Evolutionary conservation across 495 filamentous ascomycete genomes (phyloP).

Genomic region (Daldinia bambusicola): DNA sequence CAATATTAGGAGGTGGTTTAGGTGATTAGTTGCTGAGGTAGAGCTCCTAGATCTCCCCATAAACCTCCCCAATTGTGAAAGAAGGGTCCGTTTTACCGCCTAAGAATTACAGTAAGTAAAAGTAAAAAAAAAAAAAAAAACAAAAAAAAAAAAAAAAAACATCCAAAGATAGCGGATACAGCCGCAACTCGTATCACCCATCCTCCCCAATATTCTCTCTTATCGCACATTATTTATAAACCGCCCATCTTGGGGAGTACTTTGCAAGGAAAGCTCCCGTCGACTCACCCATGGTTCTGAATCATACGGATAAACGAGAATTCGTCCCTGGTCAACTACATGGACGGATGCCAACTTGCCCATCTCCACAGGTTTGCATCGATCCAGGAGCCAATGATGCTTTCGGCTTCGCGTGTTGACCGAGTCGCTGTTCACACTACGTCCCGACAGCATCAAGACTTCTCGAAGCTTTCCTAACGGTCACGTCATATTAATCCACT

Average conservation of each 20-base stretch:
- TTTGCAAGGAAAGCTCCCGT: not conserved
- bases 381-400: constrained; percentile 23
- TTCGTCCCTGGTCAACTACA: constrained; percentile 15
- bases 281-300: constrained; percentile 26
- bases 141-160: not conserved
- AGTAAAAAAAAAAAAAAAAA: not conserved
- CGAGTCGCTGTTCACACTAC: not conserved
- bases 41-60: not conserved
- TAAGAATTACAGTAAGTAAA: constrained; percentile 33
- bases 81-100: not conserved
- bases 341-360: constrained; percentile 28
- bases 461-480: constrained; percentile 16
- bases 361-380: constrained; percentile 33
- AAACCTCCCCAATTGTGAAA: not conserved
- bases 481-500: constrained; percentile 1
- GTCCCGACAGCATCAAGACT: not conserved
- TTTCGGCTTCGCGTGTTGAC: constrained; percentile 30
- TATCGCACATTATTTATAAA: not conserved
- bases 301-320: not conserved
- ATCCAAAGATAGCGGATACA: constrained; percentile 2
- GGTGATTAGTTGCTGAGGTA: not conserved
- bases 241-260: not conserved
- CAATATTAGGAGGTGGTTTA: not conserved
- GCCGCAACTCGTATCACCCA: constrained; percentile 16
- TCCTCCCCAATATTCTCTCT: not conserved